Evolutionary conservation across 163 green algal genomes (phyloP).

Genomic region (Trebouxiophyceae sp.): DNA sequence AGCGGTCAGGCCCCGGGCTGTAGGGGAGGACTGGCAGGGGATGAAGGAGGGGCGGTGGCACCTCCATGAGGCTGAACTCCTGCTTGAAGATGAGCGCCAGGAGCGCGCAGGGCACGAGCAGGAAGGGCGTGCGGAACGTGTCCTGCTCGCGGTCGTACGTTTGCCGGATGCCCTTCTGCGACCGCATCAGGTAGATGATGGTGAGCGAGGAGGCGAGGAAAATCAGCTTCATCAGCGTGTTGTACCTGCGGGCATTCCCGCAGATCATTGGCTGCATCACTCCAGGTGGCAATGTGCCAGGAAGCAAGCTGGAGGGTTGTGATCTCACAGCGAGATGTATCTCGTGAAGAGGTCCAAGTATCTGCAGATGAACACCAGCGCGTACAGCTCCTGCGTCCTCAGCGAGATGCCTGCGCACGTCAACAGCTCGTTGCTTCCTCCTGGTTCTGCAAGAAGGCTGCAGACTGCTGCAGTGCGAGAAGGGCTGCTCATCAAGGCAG

Average conservation of each 20-base stretch:
- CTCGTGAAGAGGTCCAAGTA: slow-evolving; percentile 96
- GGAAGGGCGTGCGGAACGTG: slow-evolving; percentile 75
- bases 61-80: slow-evolving; percentile 62
- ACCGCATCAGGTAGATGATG: slow-evolving; percentile 93
- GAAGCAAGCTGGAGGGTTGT: not conserved
- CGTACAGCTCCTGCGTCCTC: slow-evolving; percentile 97
- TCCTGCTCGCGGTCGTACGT: slow-evolving; percentile 97
- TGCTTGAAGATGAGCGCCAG: slow-evolving; percentile 79
- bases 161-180: slow-evolving; percentile 62
- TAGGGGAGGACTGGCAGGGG: not conserved
- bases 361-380: slow-evolving; percentile 88
- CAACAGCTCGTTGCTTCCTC: not conserved
- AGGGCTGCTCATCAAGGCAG: not conserved
- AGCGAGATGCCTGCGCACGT: slow-evolving; percentile 84
- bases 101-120: slow-evolving; percentile 49
- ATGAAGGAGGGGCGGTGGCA: slow-evolving; percentile 16
- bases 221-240: slow-evolving; percentile 97
- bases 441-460: no score
- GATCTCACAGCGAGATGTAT: slow-evolving; percentile 82
- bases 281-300: not conserved
- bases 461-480: no score
- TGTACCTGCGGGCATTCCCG: slow-evolving; percentile 69
- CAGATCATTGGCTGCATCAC: not conserved
- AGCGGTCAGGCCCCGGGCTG: not conserved
- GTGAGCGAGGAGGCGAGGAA: slow-evolving; percentile 79